Evolutionary conservation across 257 asterid species (phyloP), one percentile per base, ranked within the genome.

Genomic region (Ocimum tenuiflorum): DNA sequence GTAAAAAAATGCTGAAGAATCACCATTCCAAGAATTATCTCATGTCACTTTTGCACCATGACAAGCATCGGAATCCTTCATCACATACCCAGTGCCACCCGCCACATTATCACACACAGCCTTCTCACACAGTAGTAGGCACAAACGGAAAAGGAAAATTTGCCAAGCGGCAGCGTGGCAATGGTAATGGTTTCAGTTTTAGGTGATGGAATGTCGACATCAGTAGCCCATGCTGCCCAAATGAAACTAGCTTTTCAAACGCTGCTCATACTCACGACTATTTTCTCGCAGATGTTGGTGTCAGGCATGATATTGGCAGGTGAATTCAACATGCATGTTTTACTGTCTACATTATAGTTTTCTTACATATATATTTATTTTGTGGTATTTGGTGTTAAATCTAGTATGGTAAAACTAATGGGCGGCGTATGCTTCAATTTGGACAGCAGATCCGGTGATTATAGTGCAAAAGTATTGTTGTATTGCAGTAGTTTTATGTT

Each of bases 11-110:
- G 11, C 43, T 45, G 17, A 41, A 3, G 6, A 56, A 73, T 41
- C 76, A 71, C 53, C 50, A 61, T 7, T 64, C 85, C 13, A 67
- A 49, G 39, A 52, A 43, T 65, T 61, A 69, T 70, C 81, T 79
- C 61, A 55, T 49, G 60, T 79, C 82, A 4, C 82, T 74, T 22
- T 20, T 67, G 53, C 22, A 31, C 61, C 55, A 49, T 6, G 75
- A 35, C 13, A 56, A 15, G 19, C 54, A 15, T 60, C 71, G 53
- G 36, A 70, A 41, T 23, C 13, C 62, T 39, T 47, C 67, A 24
- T 18, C 63, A 8, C 76, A 68, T 22, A 33, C 35, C 47, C 51
- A 51, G 31, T 36, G 56, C 50, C 31, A 7, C 22, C n/a, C 64
- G 41, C 36, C 73, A 56, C 29, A 56, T 57, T 54, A 55, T 45